Conservation (phyloP, 2,329 filamentous ascomycete genomes). For the Calonectria multiphialidica region DNA sequence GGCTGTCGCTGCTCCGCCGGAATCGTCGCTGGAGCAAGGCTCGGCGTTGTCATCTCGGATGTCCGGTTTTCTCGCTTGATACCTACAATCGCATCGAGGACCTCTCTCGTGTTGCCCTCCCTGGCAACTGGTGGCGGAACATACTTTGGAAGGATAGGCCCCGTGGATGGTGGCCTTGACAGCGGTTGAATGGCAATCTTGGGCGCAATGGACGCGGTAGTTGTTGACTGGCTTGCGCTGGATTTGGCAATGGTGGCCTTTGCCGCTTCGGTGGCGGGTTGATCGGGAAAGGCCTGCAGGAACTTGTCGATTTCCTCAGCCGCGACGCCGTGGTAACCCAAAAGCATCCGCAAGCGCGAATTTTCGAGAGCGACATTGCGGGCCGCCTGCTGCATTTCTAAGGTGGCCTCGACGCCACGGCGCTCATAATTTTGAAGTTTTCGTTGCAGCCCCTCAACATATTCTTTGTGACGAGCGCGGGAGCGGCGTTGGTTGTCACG, state of each 20-base stretch:
- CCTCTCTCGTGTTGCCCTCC: conserved; percentile 42
- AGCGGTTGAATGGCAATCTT: conserved; percentile 38
- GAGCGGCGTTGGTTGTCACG: conserved; percentile 67
- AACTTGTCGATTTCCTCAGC: conserved; percentile 56
- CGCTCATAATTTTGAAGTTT: conserved; percentile 61
- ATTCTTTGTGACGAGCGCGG: conserved; percentile 63
- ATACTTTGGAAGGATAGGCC: conserved; percentile 30
- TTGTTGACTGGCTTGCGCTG: conserved; percentile 20
- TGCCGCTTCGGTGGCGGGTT: conserved; percentile 44
- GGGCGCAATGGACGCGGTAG: conserved; percentile 20
- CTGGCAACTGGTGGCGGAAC: conserved; percentile 21
- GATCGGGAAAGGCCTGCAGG: conserved; percentile 50
- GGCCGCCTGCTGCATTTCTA: conserved; percentile 67
- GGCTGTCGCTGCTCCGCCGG: conserved; percentile 36
- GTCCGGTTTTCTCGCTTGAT: conserved; percentile 40
- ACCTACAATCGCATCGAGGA: conserved; percentile 42
- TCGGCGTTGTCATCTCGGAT: conserved; percentile 16
- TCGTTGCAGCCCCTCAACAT: conserved; percentile 60
- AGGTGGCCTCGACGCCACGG: conserved; percentile 61
- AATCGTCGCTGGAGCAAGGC: conserved; percentile 21
- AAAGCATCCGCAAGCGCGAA: conserved; percentile 55
- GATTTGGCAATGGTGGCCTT: conserved; percentile 40
- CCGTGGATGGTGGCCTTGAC: conserved; percentile 34
- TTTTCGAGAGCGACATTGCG: conserved; percentile 64
- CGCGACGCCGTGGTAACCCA: conserved; percentile 54